phyloP scores from a whole-genome alignment of 768 basidiomycete species.

The Porpolomopsis calyptriformis region DNA sequence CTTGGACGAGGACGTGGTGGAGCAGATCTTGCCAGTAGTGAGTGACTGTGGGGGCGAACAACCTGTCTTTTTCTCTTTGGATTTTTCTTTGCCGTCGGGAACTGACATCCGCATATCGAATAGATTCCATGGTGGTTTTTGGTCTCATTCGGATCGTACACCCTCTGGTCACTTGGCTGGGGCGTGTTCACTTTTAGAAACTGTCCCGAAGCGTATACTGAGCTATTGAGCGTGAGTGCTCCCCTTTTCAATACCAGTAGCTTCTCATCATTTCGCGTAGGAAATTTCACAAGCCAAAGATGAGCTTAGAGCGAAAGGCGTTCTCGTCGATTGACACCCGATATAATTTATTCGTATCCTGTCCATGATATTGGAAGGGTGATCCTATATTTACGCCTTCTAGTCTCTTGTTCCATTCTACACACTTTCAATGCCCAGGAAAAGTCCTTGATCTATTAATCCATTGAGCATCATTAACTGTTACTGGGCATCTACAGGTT shows the following conservation, averaged over 20 bases:
- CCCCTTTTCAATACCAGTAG: constrained; percentile 2
- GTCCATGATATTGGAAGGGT: too few species aligned
- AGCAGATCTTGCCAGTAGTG: constrained; percentile 51
- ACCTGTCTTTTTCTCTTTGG: too few species aligned
- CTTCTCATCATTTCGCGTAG: constrained; percentile 19
- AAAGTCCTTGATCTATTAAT: too few species aligned
- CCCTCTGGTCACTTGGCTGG: constrained; percentile 65
- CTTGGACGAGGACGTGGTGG: constrained; percentile 33
- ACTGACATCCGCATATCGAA: background rate
- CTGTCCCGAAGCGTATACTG: constrained; percentile 69
- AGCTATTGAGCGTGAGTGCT: constrained; percentile 47
- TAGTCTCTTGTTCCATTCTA: too few species aligned
- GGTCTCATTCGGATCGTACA: constrained; percentile 70
- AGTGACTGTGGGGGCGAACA: too few species aligned
- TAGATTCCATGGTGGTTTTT: constrained; percentile 79
- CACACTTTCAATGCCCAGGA: too few species aligned
- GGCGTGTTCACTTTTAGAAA: constrained; percentile 66
- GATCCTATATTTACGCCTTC: too few species aligned
- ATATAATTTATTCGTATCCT: too few species aligned
- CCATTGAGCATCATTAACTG: too few species aligned
- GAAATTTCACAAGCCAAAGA: constrained; percentile 47
- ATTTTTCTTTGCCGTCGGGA: constrained; percentile 1
- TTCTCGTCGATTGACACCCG: too few species aligned
- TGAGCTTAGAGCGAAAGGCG: constrained; percentile 47
- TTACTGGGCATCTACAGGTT: too few species aligned